Base-by-base conservation (phyloP, 2,329 filamentous ascomycete genomes). In the Aplosporella prunicola region DNA sequence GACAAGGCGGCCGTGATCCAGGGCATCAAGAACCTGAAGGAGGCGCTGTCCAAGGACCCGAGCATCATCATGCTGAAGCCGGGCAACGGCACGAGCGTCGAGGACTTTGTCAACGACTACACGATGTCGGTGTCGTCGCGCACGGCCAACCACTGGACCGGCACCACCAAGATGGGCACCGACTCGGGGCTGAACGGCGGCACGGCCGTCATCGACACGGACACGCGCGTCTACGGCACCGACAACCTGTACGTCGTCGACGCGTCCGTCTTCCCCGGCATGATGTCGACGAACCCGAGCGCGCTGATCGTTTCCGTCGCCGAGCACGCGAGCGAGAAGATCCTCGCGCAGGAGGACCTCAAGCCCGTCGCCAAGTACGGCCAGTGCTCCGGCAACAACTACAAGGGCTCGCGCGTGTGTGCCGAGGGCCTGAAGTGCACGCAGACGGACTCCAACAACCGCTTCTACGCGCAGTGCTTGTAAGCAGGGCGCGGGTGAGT, bases 1-100 rank as follows among this genome's bases (percentile, higher is more conserved):
- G 79, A 83, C 55, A 66, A 72, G 15, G 68, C 70, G 32, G 74
- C 76, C n/a, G 74, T 81, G n/a, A 72, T 77, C 34, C 62, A 68
- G 32, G 74, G 76, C 17, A 72, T 83, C 50, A 70, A 80, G 57
- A 74, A 73, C 43, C 56, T 82, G 40, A 63, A 72, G 33, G 56
- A 63, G 2, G 67, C 74, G 3, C 62, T 82, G 13, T 60, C 63
- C 20, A 68, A 63, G 20, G 67, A 79, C 30, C 56, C 68, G 10
- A 62, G 65, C 32, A 67, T 83, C 14, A 70, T 65, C n/a, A 72
- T 72, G 53, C 34, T 32, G 20, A 14, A 23, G 26, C 38, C 51
- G 1, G 47, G 68, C 2, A 56, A 67, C 0, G 66, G 67, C 35
- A 63, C 63, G 8, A 71, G 69, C 0, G 70, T 72, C 5, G 67